Evolutionary conservation across 2,329 filamentous ascomycete genomes (phyloP).

Genomic region (Ceratocystis colombiana): DNA sequence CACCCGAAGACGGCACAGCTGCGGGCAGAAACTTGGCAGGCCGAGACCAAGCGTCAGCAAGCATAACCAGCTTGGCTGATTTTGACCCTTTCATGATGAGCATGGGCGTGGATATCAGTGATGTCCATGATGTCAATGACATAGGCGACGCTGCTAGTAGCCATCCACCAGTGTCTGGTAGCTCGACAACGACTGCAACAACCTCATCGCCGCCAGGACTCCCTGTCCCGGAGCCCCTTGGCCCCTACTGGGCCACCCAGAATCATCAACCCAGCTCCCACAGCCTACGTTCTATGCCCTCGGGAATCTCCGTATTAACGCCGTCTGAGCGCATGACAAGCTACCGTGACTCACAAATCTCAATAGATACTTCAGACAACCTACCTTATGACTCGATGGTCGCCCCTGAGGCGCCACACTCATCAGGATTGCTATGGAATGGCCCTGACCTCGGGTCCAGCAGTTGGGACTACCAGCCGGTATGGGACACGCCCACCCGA

Average conservation of each 20-base stretch:
- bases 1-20: neutral
- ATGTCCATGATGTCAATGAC: neutral
- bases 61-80: constrained; percentile 11
- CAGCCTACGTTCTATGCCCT: neutral
- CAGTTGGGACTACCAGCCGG: neutral
- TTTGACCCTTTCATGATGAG: constrained; percentile 7
- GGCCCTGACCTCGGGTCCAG: neutral
- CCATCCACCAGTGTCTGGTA: neutral
- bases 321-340: constrained; percentile 4
- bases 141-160: neutral
- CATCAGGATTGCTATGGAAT: neutral
- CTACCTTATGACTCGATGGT: neutral
- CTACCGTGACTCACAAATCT: constrained; percentile 10
- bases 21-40: neutral
- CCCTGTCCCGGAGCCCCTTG: neutral
- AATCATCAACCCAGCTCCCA: neutral
- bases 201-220: neutral
- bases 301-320: constrained; percentile 17
- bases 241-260: neutral
- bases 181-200: neutral
- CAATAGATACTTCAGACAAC: constrained; percentile 2
- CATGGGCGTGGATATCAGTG: neutral
- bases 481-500: neutral
- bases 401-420: neutral
- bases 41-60: neutral